Conservation (phyloP, 2,329 filamentous ascomycete genomes). For the Fusarium sp. region DNA sequence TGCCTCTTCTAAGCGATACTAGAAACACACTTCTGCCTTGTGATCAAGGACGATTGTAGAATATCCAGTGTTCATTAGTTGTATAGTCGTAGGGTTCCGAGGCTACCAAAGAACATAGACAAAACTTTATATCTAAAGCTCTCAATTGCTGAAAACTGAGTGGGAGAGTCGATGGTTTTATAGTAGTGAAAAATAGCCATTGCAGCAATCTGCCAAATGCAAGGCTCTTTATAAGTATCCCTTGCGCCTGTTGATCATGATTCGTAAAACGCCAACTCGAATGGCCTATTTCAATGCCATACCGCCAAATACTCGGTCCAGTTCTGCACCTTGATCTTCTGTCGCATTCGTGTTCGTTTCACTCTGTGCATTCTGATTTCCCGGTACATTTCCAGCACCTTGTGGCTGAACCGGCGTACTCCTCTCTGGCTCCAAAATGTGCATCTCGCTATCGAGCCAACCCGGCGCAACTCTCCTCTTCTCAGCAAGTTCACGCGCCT, state of each 20-base stretch:
- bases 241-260: conserved; percentile 24
- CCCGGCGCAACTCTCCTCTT: conserved; percentile 84
- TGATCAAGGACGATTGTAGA: not conserved
- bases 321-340: conserved; percentile 65
- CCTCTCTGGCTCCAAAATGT: conserved; percentile 76
- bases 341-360: conserved; percentile 46
- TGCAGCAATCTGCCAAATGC: not conserved
- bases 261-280: conserved; percentile 11
- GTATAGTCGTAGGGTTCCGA: not conserved
- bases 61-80: not conserved
- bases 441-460: conserved; percentile 81
- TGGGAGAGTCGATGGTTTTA: not conserved
- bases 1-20: not conserved
- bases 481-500: conserved; percentile 77
- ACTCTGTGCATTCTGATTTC: conserved; percentile 26
- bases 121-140: not conserved
- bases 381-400: conserved; percentile 40
- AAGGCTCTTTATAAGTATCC: conserved; percentile 1
- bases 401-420: conserved; percentile 49
- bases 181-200: not conserved
- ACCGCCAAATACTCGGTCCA: conserved; percentile 69
- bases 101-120: not conserved
- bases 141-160: not conserved
- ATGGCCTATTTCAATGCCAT: conserved; percentile 53
- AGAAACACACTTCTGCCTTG: not conserved